Evolutionary conservation across 2,329 filamentous ascomycete species (phyloP).

Genomic region (Metarhizium album): DNA sequence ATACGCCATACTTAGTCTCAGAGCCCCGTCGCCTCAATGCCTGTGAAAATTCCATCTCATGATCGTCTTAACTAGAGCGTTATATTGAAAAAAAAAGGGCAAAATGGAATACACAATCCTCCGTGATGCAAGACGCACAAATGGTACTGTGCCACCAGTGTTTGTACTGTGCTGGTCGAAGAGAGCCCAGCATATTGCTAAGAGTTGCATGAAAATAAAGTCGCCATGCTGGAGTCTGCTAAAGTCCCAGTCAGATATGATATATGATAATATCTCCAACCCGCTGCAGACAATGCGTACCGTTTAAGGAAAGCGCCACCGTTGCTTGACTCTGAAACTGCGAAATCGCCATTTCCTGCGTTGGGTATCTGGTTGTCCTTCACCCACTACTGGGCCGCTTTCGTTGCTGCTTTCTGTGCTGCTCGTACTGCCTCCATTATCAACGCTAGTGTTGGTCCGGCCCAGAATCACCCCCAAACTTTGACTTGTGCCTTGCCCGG

Average conservation of each 20-base stretch:
- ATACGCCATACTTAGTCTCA: neutral
- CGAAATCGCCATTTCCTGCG: constrained; percentile 5
- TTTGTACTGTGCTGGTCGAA: neutral
- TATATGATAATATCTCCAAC: neutral
- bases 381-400: neutral
- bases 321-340: constrained; percentile 1
- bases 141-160: neutral
- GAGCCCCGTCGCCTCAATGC: neutral
- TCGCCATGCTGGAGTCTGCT: neutral
- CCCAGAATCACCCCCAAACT: constrained; percentile 12
- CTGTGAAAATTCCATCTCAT: too few species aligned
- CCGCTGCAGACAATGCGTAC: neutral
- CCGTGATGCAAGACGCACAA: neutral
- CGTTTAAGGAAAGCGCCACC: constrained; percentile 2
- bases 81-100: too few species aligned
- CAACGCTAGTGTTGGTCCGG: constrained; percentile 2
- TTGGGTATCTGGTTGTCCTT: constrained; percentile 3
- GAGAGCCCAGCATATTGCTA: neutral
- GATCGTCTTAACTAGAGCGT: too few species aligned
- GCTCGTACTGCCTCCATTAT: constrained; percentile 5
- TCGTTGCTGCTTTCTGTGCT: constrained; percentile 9
- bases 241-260: neutral
- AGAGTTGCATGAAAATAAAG: neutral
- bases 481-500: constrained; percentile 12
- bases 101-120: too few species aligned